Conservation (phyloP, 345 rosid genomes). For the Euclidium syriacum region DNA sequence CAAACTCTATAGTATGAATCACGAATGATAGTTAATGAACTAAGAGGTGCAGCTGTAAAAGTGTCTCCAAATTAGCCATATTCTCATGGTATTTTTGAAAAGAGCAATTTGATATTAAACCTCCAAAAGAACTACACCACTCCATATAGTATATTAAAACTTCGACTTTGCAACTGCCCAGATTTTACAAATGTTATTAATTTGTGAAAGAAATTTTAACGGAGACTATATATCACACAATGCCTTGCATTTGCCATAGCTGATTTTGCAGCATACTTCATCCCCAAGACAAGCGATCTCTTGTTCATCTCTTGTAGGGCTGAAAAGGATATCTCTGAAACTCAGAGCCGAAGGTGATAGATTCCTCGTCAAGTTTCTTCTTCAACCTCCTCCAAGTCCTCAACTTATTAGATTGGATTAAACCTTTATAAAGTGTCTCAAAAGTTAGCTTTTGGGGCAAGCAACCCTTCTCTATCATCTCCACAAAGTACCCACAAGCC, state of each 20-base stretch:
- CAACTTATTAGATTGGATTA: slow-evolving; percentile 81
- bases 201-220: neutral
- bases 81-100: too few species aligned
- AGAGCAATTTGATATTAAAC: too few species aligned
- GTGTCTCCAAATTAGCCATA: too few species aligned
- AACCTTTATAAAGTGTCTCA: slow-evolving; percentile 69
- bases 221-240: neutral
- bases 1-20: too few species aligned
- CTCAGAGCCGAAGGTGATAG: slow-evolving; percentile 66
- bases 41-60: too few species aligned
- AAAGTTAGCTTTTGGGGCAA: slow-evolving; percentile 87
- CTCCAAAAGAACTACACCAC: too few species aligned
- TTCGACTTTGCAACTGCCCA: too few species aligned
- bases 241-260: neutral
- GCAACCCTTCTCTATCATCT: slow-evolving; percentile 85
- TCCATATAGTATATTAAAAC: too few species aligned
- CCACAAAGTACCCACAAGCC: slow-evolving; percentile 72
- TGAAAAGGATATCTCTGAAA: slow-evolving; percentile 60
- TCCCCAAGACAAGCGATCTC: too few species aligned
- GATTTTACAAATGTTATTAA: too few species aligned
- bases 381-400: slow-evolving; percentile 92
- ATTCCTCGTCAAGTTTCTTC: slow-evolving; percentile 79
- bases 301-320: slow-evolving; percentile 65
- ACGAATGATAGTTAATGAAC: too few species aligned
- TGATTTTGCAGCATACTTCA: neutral